These are phyloP conservation scores for Magnusiomyces suaveolens DNA, from an alignment of 1,139 yeast species.

Conservation along the genomic window DNA sequence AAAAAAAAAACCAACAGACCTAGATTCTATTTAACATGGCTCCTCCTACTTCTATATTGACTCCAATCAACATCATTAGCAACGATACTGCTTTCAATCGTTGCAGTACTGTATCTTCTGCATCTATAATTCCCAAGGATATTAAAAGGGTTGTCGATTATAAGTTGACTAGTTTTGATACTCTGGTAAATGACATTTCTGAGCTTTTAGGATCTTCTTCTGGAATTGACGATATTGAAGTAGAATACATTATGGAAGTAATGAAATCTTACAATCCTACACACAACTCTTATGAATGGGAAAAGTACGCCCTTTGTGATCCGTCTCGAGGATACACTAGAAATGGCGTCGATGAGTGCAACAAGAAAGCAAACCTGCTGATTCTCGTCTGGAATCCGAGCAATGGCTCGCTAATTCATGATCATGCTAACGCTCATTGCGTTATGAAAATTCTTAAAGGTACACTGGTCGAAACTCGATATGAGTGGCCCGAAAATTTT, in stretches of 20 bases:
- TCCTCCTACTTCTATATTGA: background rate
- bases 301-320: slow-evolving; percentile 48
- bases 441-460: slow-evolving; percentile 53
- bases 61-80: background rate
- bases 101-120: background rate
- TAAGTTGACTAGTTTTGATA: slow-evolving; percentile 21
- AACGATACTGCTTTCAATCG: background rate
- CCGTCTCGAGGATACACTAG: slow-evolving; percentile 37
- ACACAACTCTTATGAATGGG: slow-evolving; percentile 46
- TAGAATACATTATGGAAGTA: slow-evolving; percentile 37
- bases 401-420: slow-evolving; percentile 59
- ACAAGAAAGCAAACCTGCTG: slow-evolving; percentile 58
- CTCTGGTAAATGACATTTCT: slow-evolving; percentile 29
- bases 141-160: background rate
- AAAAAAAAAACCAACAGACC: background rate
- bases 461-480: slow-evolving; percentile 47
- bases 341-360: slow-evolving; percentile 59
- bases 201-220: slow-evolving; percentile 33
- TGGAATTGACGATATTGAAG: slow-evolving; percentile 46
- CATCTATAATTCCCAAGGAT: background rate
- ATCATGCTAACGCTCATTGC: slow-evolving; percentile 66
- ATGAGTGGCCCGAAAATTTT: slow-evolving; percentile 41
- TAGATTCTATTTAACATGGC: background rate
- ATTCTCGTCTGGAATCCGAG: slow-evolving; percentile 67
- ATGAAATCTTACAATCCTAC: slow-evolving; percentile 43